Evolutionary conservation across 2,329 filamentous ascomycete species (phyloP).

Genomic region (Chalara sp.): DNA sequence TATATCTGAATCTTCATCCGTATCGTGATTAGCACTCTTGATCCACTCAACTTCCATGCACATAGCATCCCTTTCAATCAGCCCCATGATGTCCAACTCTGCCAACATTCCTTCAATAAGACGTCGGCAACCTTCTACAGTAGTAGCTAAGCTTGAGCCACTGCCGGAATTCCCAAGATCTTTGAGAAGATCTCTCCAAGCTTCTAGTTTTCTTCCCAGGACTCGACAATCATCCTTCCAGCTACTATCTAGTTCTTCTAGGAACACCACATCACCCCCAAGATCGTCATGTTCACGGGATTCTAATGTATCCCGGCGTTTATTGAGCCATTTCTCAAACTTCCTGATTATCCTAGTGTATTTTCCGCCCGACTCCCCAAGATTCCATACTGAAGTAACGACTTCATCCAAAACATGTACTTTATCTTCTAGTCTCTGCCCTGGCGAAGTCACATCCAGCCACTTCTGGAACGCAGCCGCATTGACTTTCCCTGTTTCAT

Average conservation of each 20-base stretch:
- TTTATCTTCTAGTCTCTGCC: slow-evolving; percentile 43
- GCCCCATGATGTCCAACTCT: slow-evolving; percentile 56
- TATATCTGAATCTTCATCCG: slow-evolving; percentile 18
- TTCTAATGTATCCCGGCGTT: slow-evolving; percentile 39
- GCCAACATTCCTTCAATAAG: slow-evolving; percentile 53
- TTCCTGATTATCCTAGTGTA: slow-evolving; percentile 46
- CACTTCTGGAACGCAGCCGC: slow-evolving; percentile 45
- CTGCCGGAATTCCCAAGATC: slow-evolving; percentile 33
- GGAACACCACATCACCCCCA: slow-evolving; percentile 36
- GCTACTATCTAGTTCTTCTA: slow-evolving; percentile 45
- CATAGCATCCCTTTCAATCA: slow-evolving; percentile 52
- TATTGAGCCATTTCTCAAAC: slow-evolving; percentile 54
- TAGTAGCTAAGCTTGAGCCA: slow-evolving; percentile 36
- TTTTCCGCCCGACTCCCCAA: slow-evolving; percentile 49
- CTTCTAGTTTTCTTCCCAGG: slow-evolving; percentile 47
- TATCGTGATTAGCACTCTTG: slow-evolving; percentile 39
- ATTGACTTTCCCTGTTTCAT: slow-evolving; percentile 45
- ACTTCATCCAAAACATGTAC: slow-evolving; percentile 52
- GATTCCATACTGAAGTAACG: slow-evolving; percentile 48
- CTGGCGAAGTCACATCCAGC: slow-evolving; percentile 28
- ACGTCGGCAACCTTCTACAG: slow-evolving; percentile 40
- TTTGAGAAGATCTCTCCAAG: slow-evolving; percentile 42
- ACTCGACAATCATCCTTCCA: slow-evolving; percentile 54
- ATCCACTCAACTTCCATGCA: slow-evolving; percentile 54
- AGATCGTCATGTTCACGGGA: slow-evolving; percentile 30